Percentiles rank a stretch among this genome's conserved stretches.
phyloP scores from a whole-genome alignment of 75 land plant genomes.

The Sequoiadendron giganteum region DNA sequence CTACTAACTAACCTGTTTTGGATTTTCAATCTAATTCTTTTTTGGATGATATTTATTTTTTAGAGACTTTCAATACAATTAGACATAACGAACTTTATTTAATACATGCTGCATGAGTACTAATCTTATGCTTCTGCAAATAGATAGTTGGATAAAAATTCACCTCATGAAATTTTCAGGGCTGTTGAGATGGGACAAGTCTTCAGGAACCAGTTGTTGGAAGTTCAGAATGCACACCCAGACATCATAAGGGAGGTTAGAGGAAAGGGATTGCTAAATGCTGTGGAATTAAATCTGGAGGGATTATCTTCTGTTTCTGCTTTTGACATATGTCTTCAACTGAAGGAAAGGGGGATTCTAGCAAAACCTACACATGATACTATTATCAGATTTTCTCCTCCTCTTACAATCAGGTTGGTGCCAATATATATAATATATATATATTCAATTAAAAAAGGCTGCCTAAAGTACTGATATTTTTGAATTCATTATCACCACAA shows the following conservation, averaged over 20 bases:
- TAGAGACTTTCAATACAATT: background rate
- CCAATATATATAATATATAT: background rate
- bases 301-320: conserved; percentile 69
- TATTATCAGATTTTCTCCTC: conserved; percentile 95
- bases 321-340: conserved; percentile 83
- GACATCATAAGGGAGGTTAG: conserved; percentile 83
- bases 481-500: background rate
- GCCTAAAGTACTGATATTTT: background rate
- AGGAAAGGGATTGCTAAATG: conserved; percentile 90
- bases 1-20: background rate
- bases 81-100: background rate
- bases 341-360: conserved; percentile 96
- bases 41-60: background rate
- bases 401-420: conserved; percentile 81
- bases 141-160: background rate
- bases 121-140: background rate
- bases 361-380: conserved; percentile 98
- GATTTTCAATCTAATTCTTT: background rate
- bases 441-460: background rate
- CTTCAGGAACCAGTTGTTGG: conserved; percentile 53
- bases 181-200: conserved; percentile 75
- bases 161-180: conserved; percentile 33
- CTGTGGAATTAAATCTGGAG: conserved; percentile 72
- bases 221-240: conserved; percentile 59
- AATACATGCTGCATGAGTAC: background rate